These are phyloP conservation scores for Coelastrella sp. DNA, from an alignment of 139 green algal genomes.

Conservation along the genomic window DNA sequence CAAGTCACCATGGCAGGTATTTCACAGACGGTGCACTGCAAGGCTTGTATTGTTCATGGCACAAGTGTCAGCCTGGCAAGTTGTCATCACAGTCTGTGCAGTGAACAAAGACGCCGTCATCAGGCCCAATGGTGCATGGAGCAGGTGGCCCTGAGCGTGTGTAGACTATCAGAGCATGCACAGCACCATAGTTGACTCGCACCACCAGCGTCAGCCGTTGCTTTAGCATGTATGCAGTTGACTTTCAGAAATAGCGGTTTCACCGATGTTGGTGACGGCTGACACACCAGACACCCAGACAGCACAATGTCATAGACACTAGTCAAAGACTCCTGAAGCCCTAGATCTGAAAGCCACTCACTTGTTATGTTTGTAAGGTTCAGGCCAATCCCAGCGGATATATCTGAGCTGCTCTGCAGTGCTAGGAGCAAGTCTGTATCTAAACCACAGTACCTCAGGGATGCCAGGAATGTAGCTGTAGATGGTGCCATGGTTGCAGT, in stretches of 20 bases:
- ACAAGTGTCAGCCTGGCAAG: not conserved
- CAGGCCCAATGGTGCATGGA: not conserved
- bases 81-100: not conserved
- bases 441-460: slow-evolving; percentile 20
- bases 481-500: not conserved
- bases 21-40: not conserved
- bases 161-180: too few relatives aligned
- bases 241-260: too few relatives aligned
- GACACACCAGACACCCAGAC: too few relatives aligned
- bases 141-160: too few relatives aligned
- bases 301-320: too few relatives aligned
- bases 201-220: too few relatives aligned
- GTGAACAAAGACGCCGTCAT: not conserved
- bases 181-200: too few relatives aligned
- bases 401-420: not conserved
- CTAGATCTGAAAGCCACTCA: not conserved
- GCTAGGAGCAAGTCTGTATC: not conserved
- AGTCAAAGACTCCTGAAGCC: too few relatives aligned
- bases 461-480: slow-evolving; percentile 19
- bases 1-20: not conserved
- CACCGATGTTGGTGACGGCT: too few relatives aligned
- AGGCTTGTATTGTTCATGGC: not conserved
- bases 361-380: not conserved
- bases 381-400: not conserved
- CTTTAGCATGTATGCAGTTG: too few relatives aligned